Percentiles rank a stretch among this genome's conserved stretches.
Evolutionary conservation across 768 basidiomycete genomes (phyloP).

Genomic region (Astraeus odoratus): DNA sequence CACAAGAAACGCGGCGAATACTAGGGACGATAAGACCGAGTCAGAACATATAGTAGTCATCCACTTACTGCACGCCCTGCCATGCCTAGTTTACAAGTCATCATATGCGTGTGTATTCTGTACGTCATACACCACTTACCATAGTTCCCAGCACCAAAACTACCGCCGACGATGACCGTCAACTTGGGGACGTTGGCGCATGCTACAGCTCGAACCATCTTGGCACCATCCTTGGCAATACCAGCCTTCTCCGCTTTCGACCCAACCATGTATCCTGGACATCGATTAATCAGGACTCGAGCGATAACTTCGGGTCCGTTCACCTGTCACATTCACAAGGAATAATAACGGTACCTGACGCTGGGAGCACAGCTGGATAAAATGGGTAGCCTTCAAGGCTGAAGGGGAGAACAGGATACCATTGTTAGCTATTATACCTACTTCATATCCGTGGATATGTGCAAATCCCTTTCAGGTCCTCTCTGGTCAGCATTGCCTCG

Average conservation of each 20-base stretch:
- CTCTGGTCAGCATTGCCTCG: conserved; percentile 4
- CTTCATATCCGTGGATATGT: conserved; percentile 79
- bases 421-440: conserved; percentile 91
- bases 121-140: conserved; percentile 36
- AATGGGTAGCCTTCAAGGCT: conserved; percentile 90
- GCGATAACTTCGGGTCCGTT: conserved; percentile 1
- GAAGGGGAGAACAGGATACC: conserved; percentile 93
- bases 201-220: conserved; percentile 95
- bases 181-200: conserved; percentile 93
- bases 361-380: conserved; percentile 91
- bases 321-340: conserved; percentile 91
- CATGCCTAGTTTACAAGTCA: conserved; percentile 54
- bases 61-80: conserved; percentile 79
- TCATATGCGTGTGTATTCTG: conserved; percentile 8
- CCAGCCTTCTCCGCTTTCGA: conserved; percentile 92
- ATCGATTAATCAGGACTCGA: conserved; percentile 5
- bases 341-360: conserved; percentile 85
- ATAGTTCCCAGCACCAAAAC: conserved; percentile 94
- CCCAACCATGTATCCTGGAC: conserved; percentile 87
- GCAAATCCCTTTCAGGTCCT: conserved; percentile 63
- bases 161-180: conserved; percentile 88
- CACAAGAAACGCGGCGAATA: conserved; percentile 94
- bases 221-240: conserved; percentile 91
- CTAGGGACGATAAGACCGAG: conserved; percentile 29
- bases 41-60: conserved; percentile 1